phyloP scores from a whole-genome alignment of 371 early-diverging fungal genomes.

The Blakeslea trispora region DNA sequence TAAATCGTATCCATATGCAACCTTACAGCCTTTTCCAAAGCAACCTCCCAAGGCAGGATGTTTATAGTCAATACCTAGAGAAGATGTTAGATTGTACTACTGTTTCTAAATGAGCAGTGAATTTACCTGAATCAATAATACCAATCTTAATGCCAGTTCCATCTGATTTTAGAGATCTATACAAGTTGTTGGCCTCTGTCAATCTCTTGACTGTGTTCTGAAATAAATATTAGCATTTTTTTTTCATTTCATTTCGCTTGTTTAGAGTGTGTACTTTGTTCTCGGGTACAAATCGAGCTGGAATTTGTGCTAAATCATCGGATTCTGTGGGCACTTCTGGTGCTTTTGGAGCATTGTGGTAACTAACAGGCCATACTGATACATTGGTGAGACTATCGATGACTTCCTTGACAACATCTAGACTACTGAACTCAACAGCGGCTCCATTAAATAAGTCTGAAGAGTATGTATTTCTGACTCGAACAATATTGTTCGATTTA shows the following conservation, averaged over 20 bases:
- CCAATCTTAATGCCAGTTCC: conserved; percentile 40
- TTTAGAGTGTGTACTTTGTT: conserved; percentile 6
- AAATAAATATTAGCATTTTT: background rate
- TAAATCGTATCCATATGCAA: conserved; percentile 67
- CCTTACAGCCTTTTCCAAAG: conserved; percentile 63
- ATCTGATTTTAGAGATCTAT: conserved; percentile 19
- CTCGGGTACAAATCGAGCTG: conserved; percentile 16
- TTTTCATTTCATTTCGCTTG: background rate
- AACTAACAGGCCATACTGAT: conserved; percentile 34
- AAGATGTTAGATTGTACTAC: background rate
- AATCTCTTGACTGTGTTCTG: conserved; percentile 26
- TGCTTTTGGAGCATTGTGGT: conserved; percentile 22
- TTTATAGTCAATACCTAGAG: conserved; percentile 58
- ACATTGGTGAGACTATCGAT: conserved; percentile 18
- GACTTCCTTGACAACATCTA: conserved; percentile 15
- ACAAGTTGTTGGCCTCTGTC: conserved; percentile 24
- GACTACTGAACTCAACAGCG: conserved; percentile 28
- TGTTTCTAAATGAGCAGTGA: background rate
- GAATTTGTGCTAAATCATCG: background rate
- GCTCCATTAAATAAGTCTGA: conserved; percentile 33
- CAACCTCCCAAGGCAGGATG: conserved; percentile 76
- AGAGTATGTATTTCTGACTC: conserved; percentile 31
- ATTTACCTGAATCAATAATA: conserved; percentile 44
- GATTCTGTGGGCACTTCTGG: conserved; percentile 7
- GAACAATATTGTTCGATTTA: background rate